Evolutionary conservation across 257 asterid genomes (phyloP).

Genomic region (Anisodus tanguticus): DNA sequence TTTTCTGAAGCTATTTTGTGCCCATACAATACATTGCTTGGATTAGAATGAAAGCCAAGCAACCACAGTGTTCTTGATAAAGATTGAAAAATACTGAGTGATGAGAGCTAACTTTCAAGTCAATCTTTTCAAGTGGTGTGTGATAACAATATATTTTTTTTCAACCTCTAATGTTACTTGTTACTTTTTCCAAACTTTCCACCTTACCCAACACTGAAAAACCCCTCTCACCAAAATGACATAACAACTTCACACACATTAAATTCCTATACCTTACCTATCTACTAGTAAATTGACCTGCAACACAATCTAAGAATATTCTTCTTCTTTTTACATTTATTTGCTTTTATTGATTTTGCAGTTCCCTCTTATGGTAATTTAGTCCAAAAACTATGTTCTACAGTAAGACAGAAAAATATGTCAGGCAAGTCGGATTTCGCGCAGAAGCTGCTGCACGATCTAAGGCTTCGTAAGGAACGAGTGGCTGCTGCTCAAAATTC

Average conservation of each 20-base stretch:
- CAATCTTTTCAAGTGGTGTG: slow-evolving; percentile 41
- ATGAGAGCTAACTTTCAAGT: slow-evolving; percentile 45
- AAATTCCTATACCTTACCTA: slow-evolving; percentile 33
- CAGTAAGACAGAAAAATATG: slow-evolving; percentile 42
- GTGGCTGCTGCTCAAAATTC: slow-evolving; percentile 62
- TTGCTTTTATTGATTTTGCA: slow-evolving; percentile 18
- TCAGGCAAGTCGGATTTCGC: slow-evolving; percentile 74
- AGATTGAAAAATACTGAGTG: background rate
- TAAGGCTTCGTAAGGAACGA: slow-evolving; percentile 69
- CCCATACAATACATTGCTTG: slow-evolving; percentile 43
- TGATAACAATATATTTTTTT: background rate
- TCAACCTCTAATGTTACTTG: slow-evolving; percentile 26
- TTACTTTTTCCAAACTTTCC: slow-evolving; percentile 29
- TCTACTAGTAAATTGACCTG: slow-evolving; percentile 34
- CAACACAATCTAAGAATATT: slow-evolving; percentile 43
- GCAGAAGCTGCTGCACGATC: slow-evolving; percentile 86
- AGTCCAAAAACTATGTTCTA: background rate
- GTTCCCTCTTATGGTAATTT: background rate
- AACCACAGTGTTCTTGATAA: slow-evolving; percentile 34
- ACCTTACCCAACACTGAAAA: slow-evolving; percentile 45
- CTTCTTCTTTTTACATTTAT: slow-evolving; percentile 33
- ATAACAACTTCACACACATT: slow-evolving; percentile 30
- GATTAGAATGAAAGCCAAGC: slow-evolving; percentile 45
- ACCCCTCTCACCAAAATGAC: slow-evolving; percentile 43
- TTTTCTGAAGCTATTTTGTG: slow-evolving; percentile 14